Evolutionary conservation across 1,139 yeast species (phyloP).

Genomic region (Saccharomycopsis crataegensis): DNA sequence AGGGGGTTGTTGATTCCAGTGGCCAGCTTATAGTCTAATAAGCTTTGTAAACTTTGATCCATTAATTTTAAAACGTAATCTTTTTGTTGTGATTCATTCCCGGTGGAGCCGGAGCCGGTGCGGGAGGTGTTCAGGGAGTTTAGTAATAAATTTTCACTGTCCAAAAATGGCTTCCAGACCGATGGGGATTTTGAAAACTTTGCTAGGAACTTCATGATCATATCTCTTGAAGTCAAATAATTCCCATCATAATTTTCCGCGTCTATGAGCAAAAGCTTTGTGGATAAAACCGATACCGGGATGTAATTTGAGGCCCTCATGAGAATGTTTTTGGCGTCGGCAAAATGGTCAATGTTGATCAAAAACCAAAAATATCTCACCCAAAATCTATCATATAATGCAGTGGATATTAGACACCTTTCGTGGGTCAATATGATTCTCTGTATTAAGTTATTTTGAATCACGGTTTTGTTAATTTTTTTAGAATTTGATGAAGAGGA

Average conservation of each 20-base stretch:
- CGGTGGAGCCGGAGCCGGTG: background rate
- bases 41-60: conserved; percentile 10
- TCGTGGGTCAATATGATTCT: conserved; percentile 44
- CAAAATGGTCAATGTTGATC: conserved; percentile 28
- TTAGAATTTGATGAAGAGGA: background rate
- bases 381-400: conserved; percentile 54
- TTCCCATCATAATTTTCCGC: conserved; percentile 32
- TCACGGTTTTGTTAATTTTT: conserved; percentile 9
- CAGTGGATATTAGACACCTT: conserved; percentile 47
- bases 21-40: background rate
- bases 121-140: conserved; percentile 14
- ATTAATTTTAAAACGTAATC: conserved; percentile 25
- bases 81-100: conserved; percentile 7
- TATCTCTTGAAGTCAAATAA: conserved; percentile 33
- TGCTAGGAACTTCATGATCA: conserved; percentile 28
- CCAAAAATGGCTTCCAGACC: conserved; percentile 31
- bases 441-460: conserved; percentile 25
- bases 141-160: conserved; percentile 30
- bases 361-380: conserved; percentile 47
- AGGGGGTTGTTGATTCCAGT: background rate
- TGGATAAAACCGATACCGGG: conserved; percentile 24
- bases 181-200: conserved; percentile 29
- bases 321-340: conserved; percentile 34
- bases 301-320: conserved; percentile 28
- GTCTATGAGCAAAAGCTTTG: conserved; percentile 33